These are phyloP conservation scores for Leersia perrieri DNA, from an alignment of 176 grass and related monocot species.

Conservation along the genomic window DNA sequence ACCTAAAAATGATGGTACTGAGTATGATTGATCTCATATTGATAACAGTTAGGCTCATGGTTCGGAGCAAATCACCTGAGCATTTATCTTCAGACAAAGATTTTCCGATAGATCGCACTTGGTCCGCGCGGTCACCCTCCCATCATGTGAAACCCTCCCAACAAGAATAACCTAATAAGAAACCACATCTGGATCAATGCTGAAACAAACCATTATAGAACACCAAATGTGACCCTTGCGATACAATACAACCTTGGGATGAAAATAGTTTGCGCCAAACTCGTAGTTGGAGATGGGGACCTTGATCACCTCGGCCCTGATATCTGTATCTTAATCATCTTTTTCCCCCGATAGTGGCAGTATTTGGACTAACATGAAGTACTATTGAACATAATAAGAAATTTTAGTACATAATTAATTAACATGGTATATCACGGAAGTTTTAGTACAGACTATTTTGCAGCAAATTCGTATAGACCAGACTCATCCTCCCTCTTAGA, in stretches of 20 bases:
- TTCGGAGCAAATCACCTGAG: conserved; percentile 50
- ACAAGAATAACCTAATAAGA: conserved; percentile 59
- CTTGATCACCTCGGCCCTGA: conserved; percentile 55
- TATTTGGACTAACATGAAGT: too few species aligned
- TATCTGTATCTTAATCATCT: too few species aligned
- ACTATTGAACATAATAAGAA: too few species aligned
- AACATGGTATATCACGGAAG: too few species aligned
- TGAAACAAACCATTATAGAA: not conserved
- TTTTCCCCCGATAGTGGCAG: too few species aligned
- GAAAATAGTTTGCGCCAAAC: conserved; percentile 63
- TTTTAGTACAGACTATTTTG: too few species aligned
- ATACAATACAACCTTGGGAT: conserved; percentile 59
- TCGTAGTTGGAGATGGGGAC: conserved; percentile 54
- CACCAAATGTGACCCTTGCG: not conserved
- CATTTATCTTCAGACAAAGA: conserved; percentile 52
- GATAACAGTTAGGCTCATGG: not conserved
- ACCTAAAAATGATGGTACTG: not conserved
- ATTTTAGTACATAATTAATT: too few species aligned
- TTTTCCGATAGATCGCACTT: conserved; percentile 57
- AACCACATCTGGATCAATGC: not conserved
- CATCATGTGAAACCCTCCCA: conserved; percentile 52
- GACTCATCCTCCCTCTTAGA: too few species aligned
- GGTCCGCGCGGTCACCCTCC: conserved; percentile 50
- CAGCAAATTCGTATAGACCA: too few species aligned
- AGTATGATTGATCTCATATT: not conserved